A percentile compares a stretch with the other conserved stretches of the same genome.
Evolutionary conservation across 2,329 filamentous ascomycete genomes (phyloP).

Genomic region (Penicillium fuscoglaucum): DNA sequence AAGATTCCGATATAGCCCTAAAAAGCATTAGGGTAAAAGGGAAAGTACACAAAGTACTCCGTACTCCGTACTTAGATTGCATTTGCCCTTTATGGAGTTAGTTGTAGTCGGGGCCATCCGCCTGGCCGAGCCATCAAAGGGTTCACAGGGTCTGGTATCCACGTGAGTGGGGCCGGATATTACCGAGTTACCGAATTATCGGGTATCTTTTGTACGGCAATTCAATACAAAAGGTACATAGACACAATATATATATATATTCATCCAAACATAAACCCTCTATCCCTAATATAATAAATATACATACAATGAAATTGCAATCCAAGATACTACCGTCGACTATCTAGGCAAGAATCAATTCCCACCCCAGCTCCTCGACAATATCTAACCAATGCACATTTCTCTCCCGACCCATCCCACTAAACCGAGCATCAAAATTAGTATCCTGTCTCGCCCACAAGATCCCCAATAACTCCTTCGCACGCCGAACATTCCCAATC

Average conservation of each 20-base stretch:
- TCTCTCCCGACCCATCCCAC: neutral
- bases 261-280: neutral
- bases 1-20: too few species aligned
- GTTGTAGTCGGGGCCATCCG: neutral
- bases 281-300: neutral
- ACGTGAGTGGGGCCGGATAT: neutral
- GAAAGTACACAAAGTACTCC: neutral
- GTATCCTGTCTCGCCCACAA: conserved; percentile 31
- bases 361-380: conserved; percentile 34
- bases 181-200: neutral
- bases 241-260: neutral
- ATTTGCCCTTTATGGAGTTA: neutral
- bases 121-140: too few species aligned
- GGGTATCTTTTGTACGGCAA: neutral
- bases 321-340: too few species aligned
- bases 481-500: conserved; percentile 38
- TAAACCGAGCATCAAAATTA: neutral
- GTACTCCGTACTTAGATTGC: neutral
- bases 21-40: too few species aligned
- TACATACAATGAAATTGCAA: neutral
- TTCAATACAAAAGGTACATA: neutral
- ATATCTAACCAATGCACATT: conserved; percentile 36
- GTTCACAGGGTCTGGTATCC: neutral
- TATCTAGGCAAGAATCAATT: conserved; percentile 35
- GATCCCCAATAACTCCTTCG: conserved; percentile 32